These are phyloP conservation scores for Backusella mclennaniae DNA, from an alignment of 192 early-diverging fungal species.

Conservation along the genomic window DNA sequence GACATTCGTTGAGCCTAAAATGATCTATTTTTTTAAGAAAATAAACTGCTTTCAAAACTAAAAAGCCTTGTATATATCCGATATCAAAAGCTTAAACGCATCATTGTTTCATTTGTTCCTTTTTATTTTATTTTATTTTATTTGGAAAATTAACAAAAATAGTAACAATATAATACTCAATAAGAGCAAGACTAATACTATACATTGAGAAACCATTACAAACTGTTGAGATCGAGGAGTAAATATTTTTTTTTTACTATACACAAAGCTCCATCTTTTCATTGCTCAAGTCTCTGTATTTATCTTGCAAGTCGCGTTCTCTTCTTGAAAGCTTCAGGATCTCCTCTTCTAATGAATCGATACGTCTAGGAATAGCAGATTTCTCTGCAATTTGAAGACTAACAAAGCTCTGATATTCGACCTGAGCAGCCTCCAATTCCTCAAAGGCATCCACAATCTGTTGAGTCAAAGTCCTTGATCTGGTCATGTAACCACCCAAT, in stretches of 20 bases:
- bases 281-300: constrained; percentile 59
- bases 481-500: constrained; percentile 82
- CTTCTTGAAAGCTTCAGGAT: constrained; percentile 42
- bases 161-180: too few species aligned
- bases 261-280: constrained; percentile 35
- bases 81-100: too few species aligned
- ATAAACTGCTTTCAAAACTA: too few species aligned
- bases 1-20: too few species aligned
- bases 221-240: too few species aligned
- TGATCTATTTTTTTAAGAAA: too few species aligned
- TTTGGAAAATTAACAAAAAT: too few species aligned
- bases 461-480: constrained; percentile 60
- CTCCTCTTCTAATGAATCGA: constrained; percentile 56
- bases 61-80: too few species aligned
- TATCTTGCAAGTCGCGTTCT: constrained; percentile 64
- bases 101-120: too few species aligned
- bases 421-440: constrained; percentile 52
- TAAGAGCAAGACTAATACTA: too few species aligned
- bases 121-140: too few species aligned
- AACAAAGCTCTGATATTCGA: constrained; percentile 62
- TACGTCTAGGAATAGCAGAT: constrained; percentile 55
- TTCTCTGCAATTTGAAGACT: constrained; percentile 57
- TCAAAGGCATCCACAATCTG: constrained; percentile 58
- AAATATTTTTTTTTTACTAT: neutral
- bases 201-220: too few species aligned